Percentiles rank a stretch among this genome's conserved stretches.
These are phyloP conservation scores for Phytophthora cactorum DNA, from an alignment of 352 stramenopile genomes.

Conservation along the genomic window DNA sequence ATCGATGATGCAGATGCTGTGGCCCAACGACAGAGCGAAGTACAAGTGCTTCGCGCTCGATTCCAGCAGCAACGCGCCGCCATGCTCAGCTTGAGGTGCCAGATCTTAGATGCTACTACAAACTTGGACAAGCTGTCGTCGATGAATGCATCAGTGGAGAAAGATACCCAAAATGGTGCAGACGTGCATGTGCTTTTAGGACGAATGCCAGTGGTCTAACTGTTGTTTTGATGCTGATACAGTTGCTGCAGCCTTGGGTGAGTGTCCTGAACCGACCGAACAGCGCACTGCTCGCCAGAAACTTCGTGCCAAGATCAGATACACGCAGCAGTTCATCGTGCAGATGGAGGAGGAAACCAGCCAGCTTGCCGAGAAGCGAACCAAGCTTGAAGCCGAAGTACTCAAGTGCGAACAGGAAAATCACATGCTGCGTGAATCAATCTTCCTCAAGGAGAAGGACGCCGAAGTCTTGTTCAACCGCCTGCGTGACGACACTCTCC, in stretches of 20 bases:
- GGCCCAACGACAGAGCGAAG: slow-evolving; percentile 37
- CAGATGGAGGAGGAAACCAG: slow-evolving; percentile 45
- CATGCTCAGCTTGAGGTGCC: slow-evolving; percentile 42
- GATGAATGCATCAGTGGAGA: slow-evolving; percentile 18
- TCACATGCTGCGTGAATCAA: slow-evolving; percentile 35
- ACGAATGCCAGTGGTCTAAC: not conserved
- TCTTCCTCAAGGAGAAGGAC: slow-evolving; percentile 52
- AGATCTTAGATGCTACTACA: slow-evolving; percentile 32
- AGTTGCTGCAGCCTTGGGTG: slow-evolving; percentile 29
- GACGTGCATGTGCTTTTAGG: not conserved
- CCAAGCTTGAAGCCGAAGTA: slow-evolving; percentile 38
- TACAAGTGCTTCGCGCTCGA: slow-evolving; percentile 31
- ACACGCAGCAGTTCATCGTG: slow-evolving; percentile 49
- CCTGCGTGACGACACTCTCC: slow-evolving; percentile 38
- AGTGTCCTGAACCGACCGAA: slow-evolving; percentile 28
- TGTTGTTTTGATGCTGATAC: not conserved
- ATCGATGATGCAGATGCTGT: slow-evolving; percentile 40
- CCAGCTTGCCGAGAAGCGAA: slow-evolving; percentile 30
- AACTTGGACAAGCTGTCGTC: slow-evolving; percentile 30
- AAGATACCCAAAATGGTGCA: slow-evolving; percentile 28
- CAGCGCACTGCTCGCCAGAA: slow-evolving; percentile 45
- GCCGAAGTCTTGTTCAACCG: slow-evolving; percentile 32
- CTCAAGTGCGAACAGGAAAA: slow-evolving; percentile 28
- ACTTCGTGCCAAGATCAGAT: slow-evolving; percentile 49
- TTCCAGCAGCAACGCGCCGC: slow-evolving; percentile 41